Conservation (phyloP, 768 basidiomycete species). For the Pulveroboletus ravenelii region DNA sequence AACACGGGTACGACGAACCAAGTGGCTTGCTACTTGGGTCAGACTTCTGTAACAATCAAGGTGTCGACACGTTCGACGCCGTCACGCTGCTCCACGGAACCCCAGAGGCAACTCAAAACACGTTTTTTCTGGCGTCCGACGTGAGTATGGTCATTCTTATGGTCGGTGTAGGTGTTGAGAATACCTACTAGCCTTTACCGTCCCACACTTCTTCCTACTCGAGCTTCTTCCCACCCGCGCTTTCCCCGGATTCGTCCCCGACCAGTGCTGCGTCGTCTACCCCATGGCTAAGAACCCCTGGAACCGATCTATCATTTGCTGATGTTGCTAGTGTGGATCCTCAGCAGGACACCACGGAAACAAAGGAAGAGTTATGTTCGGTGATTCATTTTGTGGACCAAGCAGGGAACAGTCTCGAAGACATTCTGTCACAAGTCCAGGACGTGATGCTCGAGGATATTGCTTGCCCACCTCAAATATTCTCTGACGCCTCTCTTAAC, state of each 20-base stretch:
- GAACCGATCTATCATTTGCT: neutral
- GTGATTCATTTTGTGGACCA: conserved; percentile 12
- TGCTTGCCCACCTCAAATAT: conserved; percentile 7
- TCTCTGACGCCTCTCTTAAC: neutral
- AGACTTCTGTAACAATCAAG: neutral
- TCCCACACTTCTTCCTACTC: neutral
- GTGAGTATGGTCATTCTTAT: conserved; percentile 9
- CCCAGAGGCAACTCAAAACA: neutral
- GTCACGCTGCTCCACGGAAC: neutral
- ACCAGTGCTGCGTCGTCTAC: conserved; percentile 21
- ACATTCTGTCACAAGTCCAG: conserved; percentile 2
- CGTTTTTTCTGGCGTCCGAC: neutral
- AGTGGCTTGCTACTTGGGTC: conserved; percentile 14
- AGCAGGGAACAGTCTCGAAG: conserved; percentile 11
- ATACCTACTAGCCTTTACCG: neutral
- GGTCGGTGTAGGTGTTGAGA: neutral
- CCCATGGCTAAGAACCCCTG: conserved; percentile 19
- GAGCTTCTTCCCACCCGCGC: conserved; percentile 5
- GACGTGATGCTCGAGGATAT: conserved; percentile 20
- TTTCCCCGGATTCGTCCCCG: conserved; percentile 27
- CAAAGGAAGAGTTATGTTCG: neutral
- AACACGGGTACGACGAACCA: neutral
- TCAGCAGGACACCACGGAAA: neutral
- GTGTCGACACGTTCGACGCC: neutral
- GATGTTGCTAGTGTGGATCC: neutral